Evolutionary conservation across 2,329 filamentous ascomycete species (phyloP), one percentile per base, ranked within the genome.

Genomic region (Dryadomyces sulphureus): DNA sequence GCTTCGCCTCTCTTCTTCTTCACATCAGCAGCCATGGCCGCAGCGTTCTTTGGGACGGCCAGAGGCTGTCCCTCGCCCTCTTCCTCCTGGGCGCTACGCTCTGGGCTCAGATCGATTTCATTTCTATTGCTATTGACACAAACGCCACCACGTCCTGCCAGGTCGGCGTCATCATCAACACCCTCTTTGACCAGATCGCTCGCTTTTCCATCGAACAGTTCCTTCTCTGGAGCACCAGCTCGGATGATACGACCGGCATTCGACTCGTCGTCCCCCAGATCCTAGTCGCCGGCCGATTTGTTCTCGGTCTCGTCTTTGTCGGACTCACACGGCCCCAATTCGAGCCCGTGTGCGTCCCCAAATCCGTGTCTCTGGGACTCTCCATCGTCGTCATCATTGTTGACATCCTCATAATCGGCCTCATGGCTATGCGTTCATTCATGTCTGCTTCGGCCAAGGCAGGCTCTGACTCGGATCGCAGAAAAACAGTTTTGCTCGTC

Each of bases 1-100:
- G 72, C 25, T 64, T 66, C 43, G 63, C 63, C 39, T 64, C 66
- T 43, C 60, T 68, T 52, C 61, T 70, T 58, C 62, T 71, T 53
- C 62, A 66, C 50, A 52, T 62, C 52, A 69, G 62, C 55, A 66
- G 67, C 53, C 63, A 72, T 63, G 63, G 66, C 56, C 65, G 64
- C 49, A 60, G 67, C 36, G 59, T 74, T 49, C 65, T 73, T 56
- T 66, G 69, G 60, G 71, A 77, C 62, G 70, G 72, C 63, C 67
- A 69, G 72, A 77, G 74, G 73, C 74, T 78, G 73, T 73, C 68
- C 72, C 73, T 78, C 72, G 61, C 69, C 55, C 59, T 63, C 52
- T 77, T 76, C 57, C 65, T 77, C 55, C 50, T 66, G 22, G 63
- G 66, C 48, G 64, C 70, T 25, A 65, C 66, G 52, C 61, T 73